These are phyloP conservation scores for Tricholomella constricta DNA, from an alignment of 768 basidiomycete species.

Conservation along the genomic window DNA sequence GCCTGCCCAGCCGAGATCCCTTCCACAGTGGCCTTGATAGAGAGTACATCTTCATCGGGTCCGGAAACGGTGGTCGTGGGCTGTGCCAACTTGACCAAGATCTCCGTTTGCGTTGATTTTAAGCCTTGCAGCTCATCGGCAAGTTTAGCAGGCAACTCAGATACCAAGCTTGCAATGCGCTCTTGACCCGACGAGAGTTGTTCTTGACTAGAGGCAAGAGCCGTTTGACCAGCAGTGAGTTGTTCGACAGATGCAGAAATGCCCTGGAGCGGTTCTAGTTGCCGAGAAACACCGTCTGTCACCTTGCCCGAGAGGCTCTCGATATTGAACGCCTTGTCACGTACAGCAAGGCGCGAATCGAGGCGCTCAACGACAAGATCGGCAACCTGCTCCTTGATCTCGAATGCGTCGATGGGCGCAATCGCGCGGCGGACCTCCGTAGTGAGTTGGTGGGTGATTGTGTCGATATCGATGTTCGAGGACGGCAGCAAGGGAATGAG, in stretches of 20 bases:
- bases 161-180: conserved; percentile 42
- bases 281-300: conserved; percentile 48
- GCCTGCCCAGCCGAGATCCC: conserved; percentile 53
- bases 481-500: conserved; percentile 67
- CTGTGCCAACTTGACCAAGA: conserved; percentile 32
- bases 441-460: conserved; percentile 59
- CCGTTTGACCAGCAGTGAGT: conserved; percentile 45
- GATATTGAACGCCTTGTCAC: conserved; percentile 70
- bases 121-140: conserved; percentile 46
- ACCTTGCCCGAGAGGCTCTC: conserved; percentile 60
- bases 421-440: conserved; percentile 72
- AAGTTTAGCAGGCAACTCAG: conserved; percentile 51
- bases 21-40: conserved; percentile 53
- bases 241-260: conserved; percentile 41
- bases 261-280: conserved; percentile 42
- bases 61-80: conserved; percentile 20
- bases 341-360: conserved; percentile 76
- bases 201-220: conserved; percentile 37
- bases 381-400: conserved; percentile 88
- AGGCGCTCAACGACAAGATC: conserved; percentile 86
- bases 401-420: conserved; percentile 78
- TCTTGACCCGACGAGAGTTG: conserved; percentile 42
- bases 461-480: conserved; percentile 50
- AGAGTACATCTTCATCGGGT: conserved; percentile 37
- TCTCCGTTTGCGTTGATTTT: conserved; percentile 35